Percentiles rank a stretch among this genome's conserved stretches.
Evolutionary conservation across 1,284 basidiomycete genomes (phyloP).

Genomic region (Pseudozyma pruni): DNA sequence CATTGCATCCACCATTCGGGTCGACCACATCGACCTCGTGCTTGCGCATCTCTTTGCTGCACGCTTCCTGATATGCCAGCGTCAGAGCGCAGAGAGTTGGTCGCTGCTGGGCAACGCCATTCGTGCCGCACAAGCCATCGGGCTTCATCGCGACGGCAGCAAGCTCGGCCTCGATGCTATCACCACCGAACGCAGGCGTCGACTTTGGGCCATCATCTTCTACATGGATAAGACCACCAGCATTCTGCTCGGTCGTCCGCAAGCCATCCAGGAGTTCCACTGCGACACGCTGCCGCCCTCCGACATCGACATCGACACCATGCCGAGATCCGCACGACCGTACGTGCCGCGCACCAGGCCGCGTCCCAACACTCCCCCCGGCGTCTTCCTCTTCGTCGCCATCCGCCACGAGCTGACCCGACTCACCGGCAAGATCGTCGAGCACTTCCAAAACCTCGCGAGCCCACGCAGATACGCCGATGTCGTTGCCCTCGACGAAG

Average conservation of each 20-base stretch:
- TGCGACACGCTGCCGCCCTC: conserved; percentile 83
- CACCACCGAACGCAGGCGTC: conserved; percentile 86
- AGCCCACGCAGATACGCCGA: conserved; percentile 81
- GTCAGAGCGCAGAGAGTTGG: conserved; percentile 92
- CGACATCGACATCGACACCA: conserved; percentile 78
- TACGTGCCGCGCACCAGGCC: conserved; percentile 36
- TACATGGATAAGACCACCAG: conserved; percentile 91
- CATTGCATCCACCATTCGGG: conserved; percentile 58
- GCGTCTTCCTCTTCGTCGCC: conserved; percentile 86
- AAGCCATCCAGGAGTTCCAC: conserved; percentile 78
- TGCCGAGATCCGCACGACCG: conserved; percentile 63
- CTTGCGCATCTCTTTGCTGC: conserved; percentile 72
- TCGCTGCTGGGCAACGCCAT: conserved; percentile 91
- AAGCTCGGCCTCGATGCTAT: conserved; percentile 73
- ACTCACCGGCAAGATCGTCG: conserved; percentile 90
- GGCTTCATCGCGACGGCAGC: conserved; percentile 89
- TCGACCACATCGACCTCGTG: conserved; percentile 65
- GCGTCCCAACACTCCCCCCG: conserved; percentile 73
- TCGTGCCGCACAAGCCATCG: conserved; percentile 90
- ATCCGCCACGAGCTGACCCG: conserved; percentile 82
- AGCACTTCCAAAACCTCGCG: conserved; percentile 91
- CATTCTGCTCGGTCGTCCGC: conserved; percentile 83
- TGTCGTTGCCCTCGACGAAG: conserved; percentile 83
- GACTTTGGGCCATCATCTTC: conserved; percentile 93
- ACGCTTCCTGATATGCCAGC: conserved; percentile 87